phyloP scores from a whole-genome alignment of 768 basidiomycete species.

The Tricholoma sp. region DNA sequence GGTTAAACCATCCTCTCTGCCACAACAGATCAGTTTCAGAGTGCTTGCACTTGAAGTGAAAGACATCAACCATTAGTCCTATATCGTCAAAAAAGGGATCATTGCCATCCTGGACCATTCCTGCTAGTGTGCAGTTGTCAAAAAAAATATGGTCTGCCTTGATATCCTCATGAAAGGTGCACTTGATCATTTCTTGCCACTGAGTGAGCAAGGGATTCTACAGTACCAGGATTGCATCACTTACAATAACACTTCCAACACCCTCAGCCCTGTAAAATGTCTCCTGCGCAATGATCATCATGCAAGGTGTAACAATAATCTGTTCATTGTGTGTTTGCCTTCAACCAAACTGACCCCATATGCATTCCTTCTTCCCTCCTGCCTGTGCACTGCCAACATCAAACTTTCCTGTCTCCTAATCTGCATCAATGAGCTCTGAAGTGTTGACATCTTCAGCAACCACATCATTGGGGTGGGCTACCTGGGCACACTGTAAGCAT shows the following conservation, averaged over 20 bases:
- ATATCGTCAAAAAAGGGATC: constrained; percentile 14
- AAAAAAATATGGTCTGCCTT: constrained; percentile 19
- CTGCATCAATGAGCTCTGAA: no score
- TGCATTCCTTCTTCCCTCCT: not conserved
- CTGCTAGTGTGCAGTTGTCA: constrained; percentile 20
- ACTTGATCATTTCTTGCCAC: no score
- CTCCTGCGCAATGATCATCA: constrained; percentile 24
- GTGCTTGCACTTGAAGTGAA: constrained; percentile 32
- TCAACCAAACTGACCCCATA: constrained; percentile 24
- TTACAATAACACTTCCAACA: constrained; percentile 1
- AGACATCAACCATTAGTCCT: constrained; percentile 29
- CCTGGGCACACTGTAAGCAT: not conserved
- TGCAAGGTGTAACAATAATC: constrained; percentile 29
- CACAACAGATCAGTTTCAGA: constrained; percentile 20
- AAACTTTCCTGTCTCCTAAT: not conserved
- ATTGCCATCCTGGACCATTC: not conserved
- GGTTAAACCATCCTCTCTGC: no score
- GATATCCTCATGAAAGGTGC: constrained; percentile 10
- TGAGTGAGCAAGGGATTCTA: no score
- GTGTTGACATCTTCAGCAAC: not conserved
- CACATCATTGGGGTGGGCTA: not conserved
- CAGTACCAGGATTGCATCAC: not conserved
- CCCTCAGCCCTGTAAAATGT: no score
- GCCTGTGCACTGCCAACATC: not conserved
- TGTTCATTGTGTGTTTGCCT: constrained; percentile 26